Base-by-base conservation (phyloP, 1,139 yeast genomes). In the Blastobotrys raffinosifermentans region DNA sequence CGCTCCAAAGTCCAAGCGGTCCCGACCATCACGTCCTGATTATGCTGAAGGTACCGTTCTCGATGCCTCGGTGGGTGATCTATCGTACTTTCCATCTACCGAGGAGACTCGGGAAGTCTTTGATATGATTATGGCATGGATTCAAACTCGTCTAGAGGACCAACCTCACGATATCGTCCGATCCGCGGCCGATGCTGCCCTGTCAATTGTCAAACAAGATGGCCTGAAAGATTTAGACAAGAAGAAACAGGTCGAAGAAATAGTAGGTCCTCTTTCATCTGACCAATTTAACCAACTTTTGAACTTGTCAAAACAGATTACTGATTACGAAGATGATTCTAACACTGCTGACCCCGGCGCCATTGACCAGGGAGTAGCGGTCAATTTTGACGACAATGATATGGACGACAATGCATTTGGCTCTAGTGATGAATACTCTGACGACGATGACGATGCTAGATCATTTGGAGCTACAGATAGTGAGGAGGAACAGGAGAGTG, bases 141-240 rank as follows among this genome's bases (percentile, higher is more conserved):
- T 75, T 5, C 66, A 68, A 55, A 2, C 57, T 66, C 2, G 20
- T 29, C 55, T 77, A 22, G 80, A 73, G 15, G 87, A 80, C 53
- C 70, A 73, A 10, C 70, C 83, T 2, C 77, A 76, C 32, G 77
- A 73, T 26, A 66, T 71, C 1, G 58, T 77, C 2, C 48, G 70
- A 4, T 68, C 73, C 17, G 77, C 68, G 1, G 76, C 93, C 1
- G 96, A 87, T 54, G 66, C 81, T 4, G 57, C 82, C 0, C 57
- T 87, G 29, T 80, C 75, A 44, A 60, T 72, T 0, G 57, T 87
- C 41, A 80, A 80, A 51, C 69, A 68, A 38, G 79, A 70, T 2
- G 44, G 40, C 4, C 40, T 54, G 41, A 71, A 63, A 38, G 82
- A 64, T 37, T 53, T 54, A 1, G 62, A 60, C 32, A 67, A 64